Conservation (phyloP, 164 flowering plant species). For the Chloranthus sessilifolius region DNA sequence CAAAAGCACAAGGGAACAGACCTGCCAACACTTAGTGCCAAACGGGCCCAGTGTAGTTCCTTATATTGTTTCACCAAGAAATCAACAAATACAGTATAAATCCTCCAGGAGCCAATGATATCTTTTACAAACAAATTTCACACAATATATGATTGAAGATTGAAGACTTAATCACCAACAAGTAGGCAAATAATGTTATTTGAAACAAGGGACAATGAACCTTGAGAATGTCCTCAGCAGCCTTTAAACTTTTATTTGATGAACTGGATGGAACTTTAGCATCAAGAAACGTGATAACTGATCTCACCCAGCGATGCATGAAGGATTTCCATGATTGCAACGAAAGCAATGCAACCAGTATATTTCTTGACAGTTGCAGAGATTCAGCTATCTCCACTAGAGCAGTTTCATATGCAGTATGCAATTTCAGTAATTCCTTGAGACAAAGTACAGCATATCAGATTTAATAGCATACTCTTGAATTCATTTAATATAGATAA, state of each 20-base stretch:
- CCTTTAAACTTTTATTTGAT: constrained; percentile 54
- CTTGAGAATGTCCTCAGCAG: constrained; percentile 77
- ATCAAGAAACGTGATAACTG: constrained; percentile 30
- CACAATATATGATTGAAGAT: no score
- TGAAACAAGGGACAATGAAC: constrained; percentile 25
- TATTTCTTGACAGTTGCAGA: constrained; percentile 79
- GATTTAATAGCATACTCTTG: background rate
- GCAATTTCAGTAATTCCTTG: constrained; percentile 39
- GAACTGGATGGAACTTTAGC: constrained; percentile 23
- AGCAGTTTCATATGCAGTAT: constrained; percentile 48
- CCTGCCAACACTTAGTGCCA: no score
- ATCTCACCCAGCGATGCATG: constrained; percentile 74
- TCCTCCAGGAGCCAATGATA: background rate
- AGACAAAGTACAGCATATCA: constrained; percentile 6
- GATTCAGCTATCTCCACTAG: constrained; percentile 63
- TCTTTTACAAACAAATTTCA: no score
- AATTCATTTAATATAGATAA: no score
- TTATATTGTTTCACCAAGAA: background rate
- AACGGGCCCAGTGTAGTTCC: no score
- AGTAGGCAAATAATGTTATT: background rate
- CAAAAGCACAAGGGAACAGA: no score
- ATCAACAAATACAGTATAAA: background rate
- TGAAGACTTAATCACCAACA: background rate
- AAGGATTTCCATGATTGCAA: constrained; percentile 93
- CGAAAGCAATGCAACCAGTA: constrained; percentile 62